Conservation (phyloP, 2,329 filamentous ascomycete species). For the Ophiosphaerella narmari region DNA sequence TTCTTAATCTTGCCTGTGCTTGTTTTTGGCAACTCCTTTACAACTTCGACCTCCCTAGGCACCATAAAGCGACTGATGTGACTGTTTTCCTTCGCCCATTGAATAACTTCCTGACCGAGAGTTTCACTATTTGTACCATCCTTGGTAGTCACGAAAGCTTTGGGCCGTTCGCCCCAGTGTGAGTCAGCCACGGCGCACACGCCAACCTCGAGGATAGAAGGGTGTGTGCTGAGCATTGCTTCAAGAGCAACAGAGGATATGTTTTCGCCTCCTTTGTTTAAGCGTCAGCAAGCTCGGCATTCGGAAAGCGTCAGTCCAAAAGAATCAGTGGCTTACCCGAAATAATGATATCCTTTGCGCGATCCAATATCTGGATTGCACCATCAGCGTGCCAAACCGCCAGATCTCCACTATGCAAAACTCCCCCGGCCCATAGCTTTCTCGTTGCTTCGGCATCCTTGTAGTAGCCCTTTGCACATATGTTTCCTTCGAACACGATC, state of each 20-base stretch:
- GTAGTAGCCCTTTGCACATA: slow-evolving; percentile 89
- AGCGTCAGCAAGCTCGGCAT: slow-evolving; percentile 1
- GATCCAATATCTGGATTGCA: slow-evolving; percentile 86
- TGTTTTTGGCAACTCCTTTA: slow-evolving; percentile 92
- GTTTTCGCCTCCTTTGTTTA: slow-evolving; percentile 81
- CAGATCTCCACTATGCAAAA: slow-evolving; percentile 85
- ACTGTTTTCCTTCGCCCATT: slow-evolving; percentile 82
- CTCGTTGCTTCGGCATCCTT: slow-evolving; percentile 84
- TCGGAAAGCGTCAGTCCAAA: not conserved
- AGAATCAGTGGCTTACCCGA: slow-evolving; percentile 63
- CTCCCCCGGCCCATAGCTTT: slow-evolving; percentile 86
- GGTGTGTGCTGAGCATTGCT: slow-evolving; percentile 84
- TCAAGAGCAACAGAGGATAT: slow-evolving; percentile 94
- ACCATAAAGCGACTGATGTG: slow-evolving; percentile 91
- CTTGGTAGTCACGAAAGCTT: slow-evolving; percentile 87
- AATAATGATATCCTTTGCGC: slow-evolving; percentile 98
- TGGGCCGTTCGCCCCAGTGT: slow-evolving; percentile 95
- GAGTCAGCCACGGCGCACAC: slow-evolving; percentile 86
- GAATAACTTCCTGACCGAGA: slow-evolving; percentile 73
- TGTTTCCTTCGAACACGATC: slow-evolving; percentile 87
- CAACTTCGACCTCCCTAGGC: slow-evolving; percentile 72
- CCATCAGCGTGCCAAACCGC: slow-evolving; percentile 94
- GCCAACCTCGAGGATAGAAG: slow-evolving; percentile 86
- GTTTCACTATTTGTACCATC: slow-evolving; percentile 55
- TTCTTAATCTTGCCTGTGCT: slow-evolving; percentile 97